Percentiles rank a stretch among this genome's conserved stretches.
phyloP scores from a whole-genome alignment of 441 rosid genomes.

The Omphalea diandra region DNA sequence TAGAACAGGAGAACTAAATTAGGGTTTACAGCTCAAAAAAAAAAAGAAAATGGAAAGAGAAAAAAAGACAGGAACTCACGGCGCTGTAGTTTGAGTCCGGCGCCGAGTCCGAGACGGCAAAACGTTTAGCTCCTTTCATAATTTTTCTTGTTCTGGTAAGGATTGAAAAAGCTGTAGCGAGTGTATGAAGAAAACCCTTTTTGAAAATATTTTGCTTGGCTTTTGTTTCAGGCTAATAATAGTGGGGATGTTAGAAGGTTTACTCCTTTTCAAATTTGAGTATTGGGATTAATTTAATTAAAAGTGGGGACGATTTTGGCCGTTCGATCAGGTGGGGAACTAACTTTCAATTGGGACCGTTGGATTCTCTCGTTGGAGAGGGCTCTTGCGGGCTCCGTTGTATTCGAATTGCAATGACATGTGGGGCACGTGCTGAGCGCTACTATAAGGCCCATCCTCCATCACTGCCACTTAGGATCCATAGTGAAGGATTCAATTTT shows the following conservation, averaged over 20 bases:
- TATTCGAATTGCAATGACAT: background rate
- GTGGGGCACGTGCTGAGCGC: constrained; percentile 26
- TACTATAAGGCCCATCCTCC: no score
- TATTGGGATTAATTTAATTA: background rate
- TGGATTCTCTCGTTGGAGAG: constrained; percentile 10
- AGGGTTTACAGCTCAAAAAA: no score
- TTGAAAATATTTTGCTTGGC: background rate
- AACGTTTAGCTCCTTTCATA: constrained; percentile 75
- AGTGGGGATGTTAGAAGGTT: background rate
- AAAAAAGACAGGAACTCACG: constrained; percentile 43
- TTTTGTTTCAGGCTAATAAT: background rate
- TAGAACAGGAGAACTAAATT: constrained; percentile 16
- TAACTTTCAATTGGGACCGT: constrained; percentile 36
- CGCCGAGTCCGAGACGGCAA: constrained; percentile 49
- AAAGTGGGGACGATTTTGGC: constrained; percentile 6
- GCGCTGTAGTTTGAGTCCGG: constrained; percentile 47
- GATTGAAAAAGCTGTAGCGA: constrained; percentile 12
- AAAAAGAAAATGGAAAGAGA: no score
- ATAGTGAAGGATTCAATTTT: no score
- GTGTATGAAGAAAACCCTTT: constrained; percentile 4
- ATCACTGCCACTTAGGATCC: no score
- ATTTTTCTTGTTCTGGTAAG: constrained; percentile 14
- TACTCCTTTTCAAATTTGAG: background rate
- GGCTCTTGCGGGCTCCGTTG: background rate
- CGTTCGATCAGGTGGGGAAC: constrained; percentile 52